Conservation (phyloP, 2,329 filamentous ascomycete species). For the Aspergillus sp. region DNA sequence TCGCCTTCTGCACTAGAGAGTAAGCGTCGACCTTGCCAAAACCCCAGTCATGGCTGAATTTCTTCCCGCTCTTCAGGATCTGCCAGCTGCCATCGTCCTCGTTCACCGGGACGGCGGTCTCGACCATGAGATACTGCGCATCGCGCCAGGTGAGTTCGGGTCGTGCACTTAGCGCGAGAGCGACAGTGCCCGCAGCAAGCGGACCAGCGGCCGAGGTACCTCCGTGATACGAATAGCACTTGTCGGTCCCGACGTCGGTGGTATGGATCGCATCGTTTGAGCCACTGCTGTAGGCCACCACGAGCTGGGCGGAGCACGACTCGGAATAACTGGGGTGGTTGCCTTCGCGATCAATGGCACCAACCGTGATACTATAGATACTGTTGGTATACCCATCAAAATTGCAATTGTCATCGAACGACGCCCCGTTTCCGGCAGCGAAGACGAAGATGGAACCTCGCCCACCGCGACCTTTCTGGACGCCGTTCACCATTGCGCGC, state of each 20-base stretch:
- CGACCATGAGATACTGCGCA: conserved; percentile 83
- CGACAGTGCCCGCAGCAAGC: conserved; percentile 86
- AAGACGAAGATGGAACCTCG: conserved; percentile 94
- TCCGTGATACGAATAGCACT: conserved; percentile 79
- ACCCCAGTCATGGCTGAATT: conserved; percentile 91
- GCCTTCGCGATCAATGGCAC: conserved; percentile 83
- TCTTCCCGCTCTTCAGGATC: conserved; percentile 73
- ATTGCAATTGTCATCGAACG: conserved; percentile 91
- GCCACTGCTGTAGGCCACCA: conserved; percentile 95
- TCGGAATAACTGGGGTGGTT: conserved; percentile 96
- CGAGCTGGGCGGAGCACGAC: conserved; percentile 89
- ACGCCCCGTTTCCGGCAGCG: conserved; percentile 90
- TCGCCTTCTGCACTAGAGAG: conserved; percentile 78
- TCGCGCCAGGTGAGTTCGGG: conserved; percentile 92
- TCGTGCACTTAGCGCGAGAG: conserved; percentile 78
- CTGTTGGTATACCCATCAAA: conserved; percentile 99
- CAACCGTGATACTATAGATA: conserved; percentile 97
- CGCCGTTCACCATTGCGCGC: conserved; percentile 84
- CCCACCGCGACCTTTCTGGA: conserved; percentile 81
- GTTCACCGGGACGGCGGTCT: conserved; percentile 80
- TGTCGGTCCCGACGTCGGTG: conserved; percentile 83
- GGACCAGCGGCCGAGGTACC: conserved; percentile 95
- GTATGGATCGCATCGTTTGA: conserved; percentile 89
- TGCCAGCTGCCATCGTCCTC: conserved; percentile 76
- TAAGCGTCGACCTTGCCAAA: conserved; percentile 95